phyloP scores from a whole-genome alignment of 306 rosid genomes.

The Macrotyloma uniflorum region DNA sequence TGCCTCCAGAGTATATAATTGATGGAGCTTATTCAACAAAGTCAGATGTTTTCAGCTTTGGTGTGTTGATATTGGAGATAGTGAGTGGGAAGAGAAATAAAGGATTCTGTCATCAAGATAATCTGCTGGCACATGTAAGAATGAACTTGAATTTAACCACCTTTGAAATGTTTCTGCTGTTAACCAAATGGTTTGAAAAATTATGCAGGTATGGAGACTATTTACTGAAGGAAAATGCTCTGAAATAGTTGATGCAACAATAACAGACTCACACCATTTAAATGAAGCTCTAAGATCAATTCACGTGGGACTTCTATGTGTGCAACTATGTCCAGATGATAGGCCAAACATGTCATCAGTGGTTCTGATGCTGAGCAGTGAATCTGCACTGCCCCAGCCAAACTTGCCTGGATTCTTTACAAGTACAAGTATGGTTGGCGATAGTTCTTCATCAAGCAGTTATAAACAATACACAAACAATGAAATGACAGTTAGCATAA shows the following conservation, averaged over 20 bases:
- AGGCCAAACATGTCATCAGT: constrained; percentile 29
- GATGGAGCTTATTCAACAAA: constrained; percentile 33
- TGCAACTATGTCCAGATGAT: constrained; percentile 14
- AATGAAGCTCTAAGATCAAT: not conserved
- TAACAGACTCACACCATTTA: constrained; percentile 11
- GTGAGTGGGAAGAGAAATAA: constrained; percentile 35
- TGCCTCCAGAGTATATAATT: constrained; percentile 29
- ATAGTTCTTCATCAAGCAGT: constrained; percentile 6
- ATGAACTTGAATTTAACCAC: not conserved
- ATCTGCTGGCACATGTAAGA: constrained; percentile 33
- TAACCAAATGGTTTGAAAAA: not conserved
- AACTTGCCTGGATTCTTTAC: constrained; percentile 46
- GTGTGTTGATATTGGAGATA: constrained; percentile 32
- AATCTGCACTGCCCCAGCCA: constrained; percentile 45
- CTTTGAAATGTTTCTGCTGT: not conserved
- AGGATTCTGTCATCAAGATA: constrained; percentile 34
- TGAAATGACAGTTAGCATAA: not conserved
- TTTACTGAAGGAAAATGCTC: constrained; percentile 6
- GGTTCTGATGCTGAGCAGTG: constrained; percentile 23
- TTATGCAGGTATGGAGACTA: constrained; percentile 21
- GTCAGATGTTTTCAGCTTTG: constrained; percentile 38
- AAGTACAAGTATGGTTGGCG: not conserved
- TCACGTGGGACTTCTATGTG: constrained; percentile 24
- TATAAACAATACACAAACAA: not conserved
- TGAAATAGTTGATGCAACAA: constrained; percentile 40